A percentile compares a stretch with the other conserved stretches of the same genome.
phyloP scores from a whole-genome alignment of 257 asterid genomes.

The Primulina huaijiensis region DNA sequence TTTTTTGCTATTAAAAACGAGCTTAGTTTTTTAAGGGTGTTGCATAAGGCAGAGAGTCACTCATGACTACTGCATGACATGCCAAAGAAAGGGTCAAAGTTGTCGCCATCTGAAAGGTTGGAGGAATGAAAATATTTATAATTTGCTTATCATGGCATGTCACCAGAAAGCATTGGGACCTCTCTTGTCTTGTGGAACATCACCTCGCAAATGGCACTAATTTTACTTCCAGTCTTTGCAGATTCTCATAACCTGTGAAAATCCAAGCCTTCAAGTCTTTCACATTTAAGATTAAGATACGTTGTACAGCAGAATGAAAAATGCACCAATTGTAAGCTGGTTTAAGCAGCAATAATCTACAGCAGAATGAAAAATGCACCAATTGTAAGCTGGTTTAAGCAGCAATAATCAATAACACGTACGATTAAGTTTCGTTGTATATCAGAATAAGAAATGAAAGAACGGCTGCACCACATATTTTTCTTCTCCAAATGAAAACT shows the following conservation, averaged over 20 bases:
- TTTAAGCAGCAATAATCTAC: constrained; percentile 7
- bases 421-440: not conserved
- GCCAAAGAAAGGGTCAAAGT: not conserved
- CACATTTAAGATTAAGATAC: not conserved
- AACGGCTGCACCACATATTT: constrained; percentile 10
- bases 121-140: not conserved
- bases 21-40: not conserved
- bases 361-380: not conserved
- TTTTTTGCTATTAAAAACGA: not conserved
- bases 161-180: not conserved
- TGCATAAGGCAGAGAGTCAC: not conserved
- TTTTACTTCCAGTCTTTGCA: too few species aligned
- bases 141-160: not conserved
- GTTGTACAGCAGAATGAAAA: not conserved
- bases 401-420: not conserved
- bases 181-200: too few species aligned
- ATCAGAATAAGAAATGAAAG: not conserved
- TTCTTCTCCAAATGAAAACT: not conserved
- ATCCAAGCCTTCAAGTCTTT: not conserved
- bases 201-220: not conserved
- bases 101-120: not conserved
- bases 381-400: not conserved
- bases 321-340: not conserved
- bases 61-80: not conserved
- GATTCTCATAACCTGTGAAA: not conserved